Evolutionary conservation across 495 filamentous ascomycete species (phyloP).

Genomic region (Daldinia bambusicola): DNA sequence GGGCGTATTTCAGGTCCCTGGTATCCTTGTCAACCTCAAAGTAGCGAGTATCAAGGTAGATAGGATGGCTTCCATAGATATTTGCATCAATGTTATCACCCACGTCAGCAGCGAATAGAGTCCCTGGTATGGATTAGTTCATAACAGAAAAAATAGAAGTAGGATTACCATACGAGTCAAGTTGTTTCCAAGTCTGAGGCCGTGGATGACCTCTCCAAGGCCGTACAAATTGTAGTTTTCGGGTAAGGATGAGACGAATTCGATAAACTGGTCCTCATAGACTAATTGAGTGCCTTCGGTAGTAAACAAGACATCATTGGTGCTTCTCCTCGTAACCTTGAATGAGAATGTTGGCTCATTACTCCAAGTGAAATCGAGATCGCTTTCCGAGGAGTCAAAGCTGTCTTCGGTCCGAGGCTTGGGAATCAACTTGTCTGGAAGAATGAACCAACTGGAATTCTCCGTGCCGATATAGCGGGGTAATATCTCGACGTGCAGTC

Average conservation of each 20-base stretch:
- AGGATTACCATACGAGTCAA: constrained; percentile 67
- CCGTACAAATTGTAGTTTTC: constrained; percentile 82
- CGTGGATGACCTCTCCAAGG: constrained; percentile 81
- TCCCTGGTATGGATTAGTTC: constrained; percentile 52
- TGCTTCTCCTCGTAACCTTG: constrained; percentile 68
- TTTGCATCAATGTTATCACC: constrained; percentile 73
- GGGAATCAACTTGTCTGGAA: constrained; percentile 72
- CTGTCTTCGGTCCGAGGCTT: constrained; percentile 61
- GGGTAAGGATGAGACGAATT: constrained; percentile 76
- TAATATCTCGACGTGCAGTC: constrained; percentile 81
- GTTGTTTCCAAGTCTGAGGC: constrained; percentile 75
- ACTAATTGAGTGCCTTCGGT: constrained; percentile 74
- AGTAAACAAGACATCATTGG: constrained; percentile 76
- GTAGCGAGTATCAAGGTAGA: constrained; percentile 86
- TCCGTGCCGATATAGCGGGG: constrained; percentile 70
- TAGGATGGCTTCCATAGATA: constrained; percentile 82
- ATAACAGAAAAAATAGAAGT: not conserved
- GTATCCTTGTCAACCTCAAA: constrained; percentile 62
- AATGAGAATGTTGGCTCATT: constrained; percentile 81
- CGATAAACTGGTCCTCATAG: constrained; percentile 85
- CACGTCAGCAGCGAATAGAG: constrained; percentile 76
- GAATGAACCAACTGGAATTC: constrained; percentile 74
- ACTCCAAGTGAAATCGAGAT: constrained; percentile 69
- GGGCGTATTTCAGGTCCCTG: constrained; percentile 63
- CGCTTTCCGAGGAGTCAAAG: constrained; percentile 40